Base-by-base conservation (phyloP, 176 grass and related monocot genomes). In the Lolium multiflorum region DNA sequence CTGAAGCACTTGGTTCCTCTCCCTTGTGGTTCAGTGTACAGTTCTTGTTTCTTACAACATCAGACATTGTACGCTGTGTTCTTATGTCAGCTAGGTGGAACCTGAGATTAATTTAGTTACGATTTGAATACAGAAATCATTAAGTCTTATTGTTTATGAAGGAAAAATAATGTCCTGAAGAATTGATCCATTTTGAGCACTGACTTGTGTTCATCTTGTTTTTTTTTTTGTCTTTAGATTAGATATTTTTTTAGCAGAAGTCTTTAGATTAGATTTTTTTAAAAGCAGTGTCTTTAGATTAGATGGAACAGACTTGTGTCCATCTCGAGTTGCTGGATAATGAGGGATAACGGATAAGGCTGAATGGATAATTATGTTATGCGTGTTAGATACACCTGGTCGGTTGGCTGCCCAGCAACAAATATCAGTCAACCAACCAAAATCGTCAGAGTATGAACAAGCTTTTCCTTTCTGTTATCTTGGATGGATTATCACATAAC, bases 41-140 rank as follows among this genome's bases (percentile, higher is more conserved):
- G 69, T 88, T 51, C 20, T 39, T 77, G 77, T 62, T 79, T 85
- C 21, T 85, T 71, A 88, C 76, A 71, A 84, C 76, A 71, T 71
- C 70, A 71, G 82, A 91, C 62, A 56, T 71, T 48, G 46, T 78
- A 72, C 70, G 64, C 60, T 13, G 20, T 37, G 28, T 26, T 28
- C 71, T 81, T 55, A 15, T 71, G 47, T 14, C 71, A 3, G 28
- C 6, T 68, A 17, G 60, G 9, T 74, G 76, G 76, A 81, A 63
- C 71, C 35, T 63, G 77, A 71, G 62, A 71, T 63, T 77, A 70
- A 85, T 85, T 56, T 85, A 88, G 82, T 71, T 66, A 75, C 17
- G 71, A 68, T 24, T 50, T 69, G 28, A 78, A 21, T 70, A 59
- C 66, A 43, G 6, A 50, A 71, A 37, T 59, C 43, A 59, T 74